Percentiles rank a stretch among this genome's conserved stretches.
Evolutionary conservation across 352 stramenopile genomes (phyloP).

Genomic region (Pythium monospermum): DNA sequence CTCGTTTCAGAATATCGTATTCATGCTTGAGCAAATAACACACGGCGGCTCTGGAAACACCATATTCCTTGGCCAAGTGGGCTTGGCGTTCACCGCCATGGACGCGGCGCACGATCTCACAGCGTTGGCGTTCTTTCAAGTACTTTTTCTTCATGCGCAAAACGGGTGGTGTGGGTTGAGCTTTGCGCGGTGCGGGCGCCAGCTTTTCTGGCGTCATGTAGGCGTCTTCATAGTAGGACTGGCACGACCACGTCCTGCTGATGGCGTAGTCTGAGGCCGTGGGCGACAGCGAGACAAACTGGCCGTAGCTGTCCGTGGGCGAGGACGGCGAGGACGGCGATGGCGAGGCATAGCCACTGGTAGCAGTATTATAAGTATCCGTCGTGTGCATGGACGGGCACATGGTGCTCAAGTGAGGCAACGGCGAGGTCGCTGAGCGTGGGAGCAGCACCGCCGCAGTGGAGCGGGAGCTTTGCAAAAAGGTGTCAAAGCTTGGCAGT

Average conservation of each 20-base stretch:
- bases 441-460: constrained; percentile 10
- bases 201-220: not conserved
- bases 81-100: constrained; percentile 49
- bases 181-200: not conserved
- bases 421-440: not conserved
- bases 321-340: not conserved
- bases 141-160: no score
- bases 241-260: constrained; percentile 6
- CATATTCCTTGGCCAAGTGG: constrained; percentile 60
- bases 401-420: not conserved
- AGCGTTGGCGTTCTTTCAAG: no score
- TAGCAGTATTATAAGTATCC: no score
- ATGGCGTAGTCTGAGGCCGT: not conserved
- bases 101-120: constrained; percentile 41
- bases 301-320: constrained; percentile 11
- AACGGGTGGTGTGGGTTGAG: not conserved
- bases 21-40: no score
- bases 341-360: not conserved
- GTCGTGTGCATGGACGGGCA: not conserved
- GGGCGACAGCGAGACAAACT: constrained; percentile 16
- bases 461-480: constrained; percentile 12
- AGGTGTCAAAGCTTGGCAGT: constrained; percentile 19
- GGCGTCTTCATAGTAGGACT: no score
- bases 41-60: constrained; percentile 49
- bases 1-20: no score